Evolutionary conservation across 371 early-diverging fungal species (phyloP), one percentile per base, ranked within the genome.

Genomic region (Cokeromyces recurvatus): DNA sequence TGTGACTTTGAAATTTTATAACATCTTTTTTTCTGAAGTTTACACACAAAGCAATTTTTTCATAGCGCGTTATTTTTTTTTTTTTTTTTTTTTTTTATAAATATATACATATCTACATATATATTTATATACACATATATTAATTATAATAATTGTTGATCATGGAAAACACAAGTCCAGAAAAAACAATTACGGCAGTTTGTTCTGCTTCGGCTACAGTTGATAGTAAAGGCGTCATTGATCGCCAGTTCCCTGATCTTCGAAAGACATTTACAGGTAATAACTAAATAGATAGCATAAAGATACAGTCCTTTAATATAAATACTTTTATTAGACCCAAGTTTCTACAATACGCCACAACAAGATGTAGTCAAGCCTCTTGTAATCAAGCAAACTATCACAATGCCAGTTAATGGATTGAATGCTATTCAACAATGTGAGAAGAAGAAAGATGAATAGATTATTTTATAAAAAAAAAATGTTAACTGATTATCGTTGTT

Each of bases 181-280:
- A 48, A 46, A 58, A 51, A 15, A 34, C 31, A n/a, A 25, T 40
- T 2, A 36, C 38, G 2, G 29, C 40, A 1, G 27, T 55, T 14
- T 19, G 37, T 4, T 31, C 48, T 11, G 61, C 61, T 11, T 32
- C 51, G 2, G 32, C 25, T 5, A 32, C 31, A 8, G 11, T 60
- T 4, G 46, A 55, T n/a, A 48, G 27, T 22, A 55, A 42, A 44
- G 45, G 51, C 19, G 32, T 40, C 2, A 17, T 60, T 0, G 61
- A 60, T 21, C 47, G 48, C 8, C 41, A 43, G 5, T 60, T 60
- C 36, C 61, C 61, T 38, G 61, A 60, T 37, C 39, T 60, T 12
- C 31, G 36, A 25, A 46, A 55, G 14, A 48, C 55, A 14, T 60
- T 60, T 16, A 43, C 47, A 16, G 43, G 61, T 60, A 55, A 16